Evolutionary conservation across 148 eudicot genomes (phyloP).

Genomic region (Arctostaphylos glauca): DNA sequence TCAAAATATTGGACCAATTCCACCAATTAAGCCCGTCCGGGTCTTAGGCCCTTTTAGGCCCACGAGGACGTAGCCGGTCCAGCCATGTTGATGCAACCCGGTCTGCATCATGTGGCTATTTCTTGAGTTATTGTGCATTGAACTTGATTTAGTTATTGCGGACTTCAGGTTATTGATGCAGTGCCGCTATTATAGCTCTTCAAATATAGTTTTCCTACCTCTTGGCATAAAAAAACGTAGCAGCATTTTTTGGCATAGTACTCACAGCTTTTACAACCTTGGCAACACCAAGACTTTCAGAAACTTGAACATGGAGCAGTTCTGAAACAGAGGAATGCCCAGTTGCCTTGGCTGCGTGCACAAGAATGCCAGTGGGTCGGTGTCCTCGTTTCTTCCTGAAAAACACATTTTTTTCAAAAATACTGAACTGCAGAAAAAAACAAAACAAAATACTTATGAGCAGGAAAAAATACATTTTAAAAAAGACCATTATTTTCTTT

Average conservation of each 20-base stretch:
- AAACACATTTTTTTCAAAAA: constrained; percentile 6
- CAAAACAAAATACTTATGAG: neutral
- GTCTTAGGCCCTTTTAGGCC: no score
- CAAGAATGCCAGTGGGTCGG: constrained; percentile 76
- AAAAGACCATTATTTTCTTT: neutral
- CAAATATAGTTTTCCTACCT: no score
- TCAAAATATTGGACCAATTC: no score
- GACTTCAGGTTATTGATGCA: no score
- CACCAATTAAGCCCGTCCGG: no score
- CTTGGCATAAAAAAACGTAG: no score
- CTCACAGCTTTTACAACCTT: constrained; percentile 21
- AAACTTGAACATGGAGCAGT: constrained; percentile 52
- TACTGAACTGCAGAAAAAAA: constrained; percentile 20
- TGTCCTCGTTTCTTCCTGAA: constrained; percentile 77
- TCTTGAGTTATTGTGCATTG: no score
- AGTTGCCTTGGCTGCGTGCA: constrained; percentile 67
- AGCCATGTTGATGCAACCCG: no score
- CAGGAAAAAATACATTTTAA: neutral
- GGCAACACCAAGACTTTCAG: constrained; percentile 26
- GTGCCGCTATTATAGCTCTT: no score
- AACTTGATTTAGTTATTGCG: no score
- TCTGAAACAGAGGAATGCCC: constrained; percentile 87
- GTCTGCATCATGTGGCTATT: no score
- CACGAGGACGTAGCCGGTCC: no score
- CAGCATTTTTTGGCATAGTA: neutral